A percentile compares a stretch with the other conserved stretches of the same genome.
Evolutionary conservation across 139 green algal species (phyloP).

Genomic region (Tetraselmis striata): DNA sequence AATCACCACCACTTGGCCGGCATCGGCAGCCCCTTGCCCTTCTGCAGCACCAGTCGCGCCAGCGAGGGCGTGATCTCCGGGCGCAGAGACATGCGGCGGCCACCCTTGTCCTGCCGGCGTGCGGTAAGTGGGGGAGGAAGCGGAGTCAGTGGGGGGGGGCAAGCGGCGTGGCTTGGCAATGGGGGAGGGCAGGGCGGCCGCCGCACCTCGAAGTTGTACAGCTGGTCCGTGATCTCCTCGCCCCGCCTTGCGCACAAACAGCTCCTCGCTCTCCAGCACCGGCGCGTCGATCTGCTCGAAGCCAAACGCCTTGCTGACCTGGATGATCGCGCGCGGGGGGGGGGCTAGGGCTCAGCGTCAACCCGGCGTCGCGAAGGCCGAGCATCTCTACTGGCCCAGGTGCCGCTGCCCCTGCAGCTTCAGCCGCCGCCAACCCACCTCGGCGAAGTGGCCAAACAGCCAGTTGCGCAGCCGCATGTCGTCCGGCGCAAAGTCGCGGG

Average conservation of each 20-base stretch:
- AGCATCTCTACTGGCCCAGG: no score
- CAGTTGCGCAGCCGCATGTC: slow-evolving; percentile 89
- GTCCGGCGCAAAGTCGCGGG: slow-evolving; percentile 90
- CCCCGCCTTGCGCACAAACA: slow-evolving; percentile 95
- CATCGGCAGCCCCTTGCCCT: slow-evolving; percentile 61
- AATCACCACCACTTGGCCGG: slow-evolving; percentile 96
- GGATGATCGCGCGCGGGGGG: not conserved
- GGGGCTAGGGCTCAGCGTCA: no score
- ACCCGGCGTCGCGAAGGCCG: no score
- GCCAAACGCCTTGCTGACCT: slow-evolving; percentile 63
- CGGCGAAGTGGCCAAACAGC: slow-evolving; percentile 82
- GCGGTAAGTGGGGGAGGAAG: no score
- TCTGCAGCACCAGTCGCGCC: slow-evolving; percentile 63
- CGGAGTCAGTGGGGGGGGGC: no score
- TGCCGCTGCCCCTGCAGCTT: no score
- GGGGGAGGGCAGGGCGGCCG: no score
- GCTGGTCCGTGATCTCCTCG: slow-evolving; percentile 96
- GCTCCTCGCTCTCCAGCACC: slow-evolving; percentile 93
- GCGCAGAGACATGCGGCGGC: slow-evolving; percentile 76
- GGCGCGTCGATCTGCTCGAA: slow-evolving; percentile 94
- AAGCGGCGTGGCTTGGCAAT: no score
- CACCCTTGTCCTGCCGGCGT: slow-evolving; percentile 94
- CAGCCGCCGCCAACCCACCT: not conserved
- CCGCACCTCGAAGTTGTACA: slow-evolving; percentile 94
- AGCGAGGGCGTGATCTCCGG: slow-evolving; percentile 95